phyloP scores from a whole-genome alignment of 2,329 filamentous ascomycete genomes.

The Orbilia javanica region DNA sequence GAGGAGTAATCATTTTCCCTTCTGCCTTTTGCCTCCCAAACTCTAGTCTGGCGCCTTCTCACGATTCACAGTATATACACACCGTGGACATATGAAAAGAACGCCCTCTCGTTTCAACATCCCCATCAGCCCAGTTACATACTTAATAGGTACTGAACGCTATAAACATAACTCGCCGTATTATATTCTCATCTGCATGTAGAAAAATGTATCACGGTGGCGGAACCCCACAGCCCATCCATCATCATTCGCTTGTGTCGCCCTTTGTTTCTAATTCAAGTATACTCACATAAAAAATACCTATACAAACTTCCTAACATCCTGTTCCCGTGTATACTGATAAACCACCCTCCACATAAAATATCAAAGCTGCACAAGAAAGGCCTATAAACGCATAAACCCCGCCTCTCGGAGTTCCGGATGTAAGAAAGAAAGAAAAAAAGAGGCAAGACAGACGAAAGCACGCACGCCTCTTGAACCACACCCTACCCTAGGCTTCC shows the following conservation, averaged over 20 bases:
- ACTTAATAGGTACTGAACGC: too few relatives aligned
- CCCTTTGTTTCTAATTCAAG: slow-evolving; percentile 20
- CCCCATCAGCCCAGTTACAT: neutral
- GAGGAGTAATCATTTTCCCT: neutral
- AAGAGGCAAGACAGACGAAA: too few relatives aligned
- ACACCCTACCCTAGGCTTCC: neutral
- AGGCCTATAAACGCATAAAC: neutral
- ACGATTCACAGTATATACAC: too few relatives aligned
- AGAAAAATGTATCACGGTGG: neutral
- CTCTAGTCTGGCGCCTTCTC: neutral
- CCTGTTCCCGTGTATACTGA: slow-evolving; percentile 18
- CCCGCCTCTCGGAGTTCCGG: slow-evolving; percentile 17
- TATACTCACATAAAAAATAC: neutral
- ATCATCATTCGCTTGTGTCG: slow-evolving; percentile 10
- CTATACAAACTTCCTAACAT: too few relatives aligned
- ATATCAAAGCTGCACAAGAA: neutral
- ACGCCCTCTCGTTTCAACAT: neutral
- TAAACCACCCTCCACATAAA: neutral
- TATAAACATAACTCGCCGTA: neutral
- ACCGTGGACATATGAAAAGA: neutral
- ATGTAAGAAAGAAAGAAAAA: neutral
- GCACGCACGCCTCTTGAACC: too few relatives aligned
- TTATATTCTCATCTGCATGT: neutral
- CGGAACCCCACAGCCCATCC: slow-evolving; percentile 13
- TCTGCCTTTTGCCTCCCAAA: neutral